Evolutionary conservation across 148 eudicot genomes (phyloP).

Genomic region (Cornus suecica): DNA sequence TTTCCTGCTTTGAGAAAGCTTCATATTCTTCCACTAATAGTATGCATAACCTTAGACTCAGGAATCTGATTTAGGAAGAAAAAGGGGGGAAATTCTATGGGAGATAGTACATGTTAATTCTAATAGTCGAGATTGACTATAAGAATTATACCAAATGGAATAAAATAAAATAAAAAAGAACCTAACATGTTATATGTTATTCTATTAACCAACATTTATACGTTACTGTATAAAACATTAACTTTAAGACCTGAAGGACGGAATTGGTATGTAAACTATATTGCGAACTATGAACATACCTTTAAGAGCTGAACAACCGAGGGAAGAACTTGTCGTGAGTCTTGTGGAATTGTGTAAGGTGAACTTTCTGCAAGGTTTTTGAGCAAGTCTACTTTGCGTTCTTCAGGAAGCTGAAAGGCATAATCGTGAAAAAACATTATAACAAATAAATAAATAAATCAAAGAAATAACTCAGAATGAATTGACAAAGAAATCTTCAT

Average conservation of each 20-base stretch:
- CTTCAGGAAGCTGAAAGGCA: slow-evolving; percentile 75
- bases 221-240: slow-evolving; percentile 1
- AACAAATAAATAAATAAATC: neutral
- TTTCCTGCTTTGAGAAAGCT: neutral
- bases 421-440: neutral
- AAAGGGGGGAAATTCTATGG: neutral
- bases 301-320: slow-evolving; percentile 77
- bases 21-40: neutral
- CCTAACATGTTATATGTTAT: neutral
- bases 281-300: slow-evolving; percentile 25
- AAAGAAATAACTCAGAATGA: neutral
- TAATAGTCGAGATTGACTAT: neutral
- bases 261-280: neutral
- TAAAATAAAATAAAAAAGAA: neutral
- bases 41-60: neutral
- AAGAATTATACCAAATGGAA: neutral
- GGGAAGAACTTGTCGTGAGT: slow-evolving; percentile 84
- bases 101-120: neutral
- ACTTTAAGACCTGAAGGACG: neutral
- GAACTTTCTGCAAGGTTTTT: slow-evolving; percentile 95
- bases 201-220: neutral
- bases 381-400: slow-evolving; percentile 80
- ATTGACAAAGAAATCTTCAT: neutral
- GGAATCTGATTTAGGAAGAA: neutral
- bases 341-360: slow-evolving; percentile 71